phyloP scores from a whole-genome alignment of 768 basidiomycete species.

The Agaricus sinodeliciosus region DNA sequence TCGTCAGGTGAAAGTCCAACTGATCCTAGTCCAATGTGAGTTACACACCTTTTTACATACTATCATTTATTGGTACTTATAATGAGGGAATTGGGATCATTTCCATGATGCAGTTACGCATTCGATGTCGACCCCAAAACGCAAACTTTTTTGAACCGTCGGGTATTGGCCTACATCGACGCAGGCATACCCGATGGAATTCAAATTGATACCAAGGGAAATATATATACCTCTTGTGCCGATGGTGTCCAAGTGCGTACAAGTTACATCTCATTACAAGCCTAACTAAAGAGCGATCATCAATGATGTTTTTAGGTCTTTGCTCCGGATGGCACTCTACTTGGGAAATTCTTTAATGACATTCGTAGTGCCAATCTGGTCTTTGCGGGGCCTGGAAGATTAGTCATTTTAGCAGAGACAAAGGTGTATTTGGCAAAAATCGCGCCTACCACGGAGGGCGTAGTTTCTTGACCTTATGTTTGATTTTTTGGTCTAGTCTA shows the following conservation, averaged over 20 bases:
- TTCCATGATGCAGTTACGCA: constrained; percentile 56
- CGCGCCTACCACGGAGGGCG: constrained; percentile 23
- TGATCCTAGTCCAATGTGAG: constrained; percentile 64
- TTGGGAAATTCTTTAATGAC: constrained; percentile 60
- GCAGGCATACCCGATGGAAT: constrained; percentile 64
- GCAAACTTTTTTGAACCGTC: constrained; percentile 46
- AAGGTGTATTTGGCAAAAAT: constrained; percentile 41
- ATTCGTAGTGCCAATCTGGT: constrained; percentile 37
- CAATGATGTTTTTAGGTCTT: not conserved
- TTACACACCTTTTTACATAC: not conserved
- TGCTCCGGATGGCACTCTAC: constrained; percentile 39
- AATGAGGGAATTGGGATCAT: too few relatives aligned
- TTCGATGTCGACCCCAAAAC: constrained; percentile 58
- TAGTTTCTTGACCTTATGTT: not conserved
- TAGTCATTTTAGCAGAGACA: constrained; percentile 43
- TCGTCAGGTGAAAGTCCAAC: constrained; percentile 42
- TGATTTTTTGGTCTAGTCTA: too few relatives aligned
- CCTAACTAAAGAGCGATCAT: not conserved
- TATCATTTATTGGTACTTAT: not conserved
- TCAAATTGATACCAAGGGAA: constrained; percentile 55
- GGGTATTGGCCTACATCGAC: constrained; percentile 63
- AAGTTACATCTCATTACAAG: too few relatives aligned
- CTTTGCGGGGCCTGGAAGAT: constrained; percentile 34
- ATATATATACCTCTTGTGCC: constrained; percentile 60
- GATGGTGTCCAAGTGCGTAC: constrained; percentile 55